Conservation (phyloP, 805 yeast species). For the Nematodospora valgi region DNA sequence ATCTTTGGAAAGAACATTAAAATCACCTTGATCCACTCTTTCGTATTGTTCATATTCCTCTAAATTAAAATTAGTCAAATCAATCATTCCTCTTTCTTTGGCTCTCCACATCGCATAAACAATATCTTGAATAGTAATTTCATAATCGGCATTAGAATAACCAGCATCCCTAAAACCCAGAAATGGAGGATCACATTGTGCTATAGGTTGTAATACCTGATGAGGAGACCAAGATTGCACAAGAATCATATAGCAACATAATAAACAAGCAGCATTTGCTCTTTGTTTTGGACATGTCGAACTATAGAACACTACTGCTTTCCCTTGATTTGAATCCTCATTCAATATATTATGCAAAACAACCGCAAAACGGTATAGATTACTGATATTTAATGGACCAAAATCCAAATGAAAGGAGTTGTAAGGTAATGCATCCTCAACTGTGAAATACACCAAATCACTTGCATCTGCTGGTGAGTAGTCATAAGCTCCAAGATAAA, state of each 20-base stretch:
- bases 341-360: conserved; percentile 87
- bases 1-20: conserved; percentile 86
- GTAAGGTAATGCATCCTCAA: conserved; percentile 88
- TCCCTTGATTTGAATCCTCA: conserved; percentile 76
- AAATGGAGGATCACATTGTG: conserved; percentile 89
- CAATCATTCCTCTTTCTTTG: conserved; percentile 85
- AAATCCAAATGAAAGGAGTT: conserved; percentile 95
- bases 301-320: conserved; percentile 89
- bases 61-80: conserved; percentile 78
- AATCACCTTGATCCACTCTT: conserved; percentile 95
- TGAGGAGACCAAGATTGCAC: conserved; percentile 99
- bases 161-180: conserved; percentile 98
- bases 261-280: conserved; percentile 90
- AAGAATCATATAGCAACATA: conserved; percentile 91
- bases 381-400: conserved; percentile 94
- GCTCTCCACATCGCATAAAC: conserved; percentile 98
- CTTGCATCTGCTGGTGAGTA: conserved; percentile 71
- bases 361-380: conserved; percentile 91
- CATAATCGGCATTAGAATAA: conserved; percentile 92
- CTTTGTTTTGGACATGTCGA: conserved; percentile 76
- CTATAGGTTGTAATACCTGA: conserved; percentile 90
- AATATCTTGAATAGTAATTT: conserved; percentile 87
- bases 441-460: conserved; percentile 79
- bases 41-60: conserved; percentile 95
- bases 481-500: conserved; percentile 89